These are phyloP conservation scores for Mrakia gelida DNA, from an alignment of 768 basidiomycete genomes.

Conservation along the genomic window DNA sequence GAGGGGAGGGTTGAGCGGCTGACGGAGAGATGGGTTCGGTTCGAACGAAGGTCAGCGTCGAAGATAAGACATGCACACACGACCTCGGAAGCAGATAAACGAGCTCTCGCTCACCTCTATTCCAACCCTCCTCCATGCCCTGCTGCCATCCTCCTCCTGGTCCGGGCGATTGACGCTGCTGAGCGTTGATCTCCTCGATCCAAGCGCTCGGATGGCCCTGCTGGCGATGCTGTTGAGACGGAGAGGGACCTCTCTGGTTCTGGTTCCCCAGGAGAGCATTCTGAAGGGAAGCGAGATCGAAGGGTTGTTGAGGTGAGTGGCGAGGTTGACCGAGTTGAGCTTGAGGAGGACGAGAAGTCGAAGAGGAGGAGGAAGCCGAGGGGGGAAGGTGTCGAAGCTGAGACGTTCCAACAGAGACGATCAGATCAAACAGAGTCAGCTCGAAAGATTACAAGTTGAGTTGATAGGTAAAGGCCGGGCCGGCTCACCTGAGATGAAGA, in stretches of 20 bases:
- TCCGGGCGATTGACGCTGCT: background rate
- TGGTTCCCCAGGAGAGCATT: slow-evolving; percentile 8
- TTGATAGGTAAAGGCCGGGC: no score
- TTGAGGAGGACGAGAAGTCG: slow-evolving; percentile 1
- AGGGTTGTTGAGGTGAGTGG: background rate
- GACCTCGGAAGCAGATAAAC: no score
- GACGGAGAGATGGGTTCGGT: background rate
- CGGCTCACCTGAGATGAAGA: slow-evolving; percentile 14
- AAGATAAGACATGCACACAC: no score
- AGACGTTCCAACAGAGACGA: background rate
- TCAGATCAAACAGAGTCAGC: no score
- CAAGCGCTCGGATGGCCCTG: background rate
- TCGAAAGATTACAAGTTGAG: no score
- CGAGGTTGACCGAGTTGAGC: background rate
- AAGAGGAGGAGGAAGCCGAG: background rate
- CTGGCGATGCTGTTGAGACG: background rate
- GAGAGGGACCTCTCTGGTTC: background rate
- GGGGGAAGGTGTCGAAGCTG: slow-evolving; percentile 25
- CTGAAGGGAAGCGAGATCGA: slow-evolving; percentile 22
- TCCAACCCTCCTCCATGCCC: background rate
- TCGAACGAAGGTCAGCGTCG: background rate
- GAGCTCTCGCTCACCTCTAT: background rate
- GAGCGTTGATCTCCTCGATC: background rate
- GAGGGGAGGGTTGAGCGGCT: background rate
- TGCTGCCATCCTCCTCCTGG: background rate